Evolutionary conservation across 176 grass and related monocot species (phyloP).

Genomic region (Thinopyrum elongatum): DNA sequence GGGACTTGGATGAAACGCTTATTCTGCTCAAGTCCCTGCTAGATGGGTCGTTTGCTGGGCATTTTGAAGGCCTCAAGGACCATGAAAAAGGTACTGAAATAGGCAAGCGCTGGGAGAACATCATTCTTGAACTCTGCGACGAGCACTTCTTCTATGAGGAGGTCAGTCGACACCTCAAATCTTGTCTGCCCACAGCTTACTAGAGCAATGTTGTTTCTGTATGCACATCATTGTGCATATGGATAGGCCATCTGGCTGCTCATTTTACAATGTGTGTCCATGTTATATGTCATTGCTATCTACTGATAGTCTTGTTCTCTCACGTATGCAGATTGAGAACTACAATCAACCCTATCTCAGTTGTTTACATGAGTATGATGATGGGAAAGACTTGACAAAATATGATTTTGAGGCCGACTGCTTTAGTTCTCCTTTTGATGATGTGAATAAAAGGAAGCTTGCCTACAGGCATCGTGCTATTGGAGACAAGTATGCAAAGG

Average conservation of each 20-base stretch:
- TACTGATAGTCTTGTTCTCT: conserved; percentile 22
- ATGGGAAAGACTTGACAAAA: conserved; percentile 69
- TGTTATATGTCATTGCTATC: not conserved
- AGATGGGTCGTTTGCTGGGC: conserved; percentile 69
- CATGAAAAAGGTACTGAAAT: conserved; percentile 53
- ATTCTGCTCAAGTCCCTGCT: conserved; percentile 88
- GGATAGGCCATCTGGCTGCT: not conserved
- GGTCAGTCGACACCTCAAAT: conserved; percentile 44
- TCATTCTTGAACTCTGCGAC: conserved; percentile 82
- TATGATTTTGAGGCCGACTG: conserved; percentile 85
- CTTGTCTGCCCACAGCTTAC: not conserved
- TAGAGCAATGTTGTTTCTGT: not conserved
- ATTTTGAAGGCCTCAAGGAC: conserved; percentile 76
- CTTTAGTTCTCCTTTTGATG: conserved; percentile 78
- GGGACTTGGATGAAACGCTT: conserved; percentile 98
- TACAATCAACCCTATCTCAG: conserved; percentile 85
- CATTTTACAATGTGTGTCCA: not conserved
- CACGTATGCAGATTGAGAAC: conserved; percentile 75
- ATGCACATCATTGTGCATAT: not conserved
- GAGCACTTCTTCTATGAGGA: conserved; percentile 85
- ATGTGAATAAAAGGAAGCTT: conserved; percentile 85
- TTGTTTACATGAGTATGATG: conserved; percentile 74
- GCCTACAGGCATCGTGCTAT: conserved; percentile 85
- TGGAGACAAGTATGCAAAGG: conserved; percentile 86
- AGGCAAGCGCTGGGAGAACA: conserved; percentile 86